Percentiles rank a stretch among this genome's conserved stretches.
These are phyloP conservation scores for Sordariomycetes sp. DNA, from an alignment of 2,329 filamentous ascomycete genomes.

Conservation along the genomic window DNA sequence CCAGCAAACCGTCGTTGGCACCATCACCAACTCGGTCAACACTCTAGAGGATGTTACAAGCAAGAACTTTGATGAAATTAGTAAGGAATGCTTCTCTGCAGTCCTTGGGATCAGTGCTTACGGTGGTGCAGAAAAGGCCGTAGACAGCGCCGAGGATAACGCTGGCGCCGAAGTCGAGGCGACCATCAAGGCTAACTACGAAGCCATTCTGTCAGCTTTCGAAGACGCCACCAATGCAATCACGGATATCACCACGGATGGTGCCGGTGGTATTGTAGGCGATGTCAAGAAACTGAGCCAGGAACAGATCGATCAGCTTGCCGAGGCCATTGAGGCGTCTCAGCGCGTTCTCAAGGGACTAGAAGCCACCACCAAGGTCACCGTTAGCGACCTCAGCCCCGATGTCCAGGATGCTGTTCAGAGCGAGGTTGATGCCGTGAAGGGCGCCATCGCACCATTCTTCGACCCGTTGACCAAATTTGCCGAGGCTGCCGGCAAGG, in stretches of 20 bases:
- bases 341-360: background rate
- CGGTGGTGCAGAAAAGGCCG: background rate
- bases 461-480: constrained; percentile 1
- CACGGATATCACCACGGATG: background rate
- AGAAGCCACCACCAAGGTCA: background rate
- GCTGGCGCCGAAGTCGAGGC: background rate
- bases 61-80: constrained; percentile 4
- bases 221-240: constrained; percentile 1
- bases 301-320: constrained; percentile 2
- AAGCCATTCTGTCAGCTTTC: constrained; percentile 2
- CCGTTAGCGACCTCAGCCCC: background rate
- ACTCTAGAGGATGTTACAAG: constrained; percentile 1
- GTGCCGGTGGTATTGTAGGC: background rate
- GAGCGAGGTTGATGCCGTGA: constrained; percentile 3
- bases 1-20: constrained; percentile 2
- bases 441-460: background rate
- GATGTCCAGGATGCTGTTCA: background rate
- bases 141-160: background rate
- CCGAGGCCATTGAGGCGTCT: background rate
- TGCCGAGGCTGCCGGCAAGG: background rate
- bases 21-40: constrained; percentile 1
- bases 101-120: background rate
- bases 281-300: constrained; percentile 2
- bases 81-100: background rate
- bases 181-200: constrained; percentile 1